Base-by-base conservation (phyloP, 495 filamentous ascomycete species). In the Penicillium coprophilum region DNA sequence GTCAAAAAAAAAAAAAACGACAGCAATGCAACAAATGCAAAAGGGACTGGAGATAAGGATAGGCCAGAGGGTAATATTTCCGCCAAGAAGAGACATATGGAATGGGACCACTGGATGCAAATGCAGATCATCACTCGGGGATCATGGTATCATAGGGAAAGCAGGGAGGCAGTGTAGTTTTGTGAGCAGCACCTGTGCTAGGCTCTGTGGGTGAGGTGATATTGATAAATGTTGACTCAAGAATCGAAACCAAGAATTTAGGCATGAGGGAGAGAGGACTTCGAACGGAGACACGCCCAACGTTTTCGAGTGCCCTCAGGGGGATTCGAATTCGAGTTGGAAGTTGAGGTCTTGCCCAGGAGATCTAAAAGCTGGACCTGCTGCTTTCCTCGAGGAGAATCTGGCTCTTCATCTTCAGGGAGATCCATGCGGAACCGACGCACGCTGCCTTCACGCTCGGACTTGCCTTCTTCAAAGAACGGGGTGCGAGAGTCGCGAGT, bases 351-450 rank as follows among this genome's bases (percentile, higher is more conserved):
- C 21, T 50, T 54, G 24, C 38, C 20, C 27, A 44, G 21, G 17
- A 56, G 53, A 32, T 60, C 56, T 15, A 57, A 39, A 6, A 50
- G 38, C 44, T 59, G 58, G 1, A 34, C 40, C 13, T 59, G 56
- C 4, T 56, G n/a, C 6, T 38, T 38, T 17, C 34, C 34, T 17
- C n/a, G 34, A 38, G 34, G 24, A 11, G 15, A 11, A 41, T 45
- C 39, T 1, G 30, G 49, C 6, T 54, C 50, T 23, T 44, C 20
- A 21, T 74, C 71, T 34, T 77, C 75, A 7, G 73, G 70, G 3
- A 79, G 44, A 68, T 80, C 75, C 73, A 81, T 73, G n/a, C 78
- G 68, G 50, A 78, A 79, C 20, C 78, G 65, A 17, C 78, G 66
- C 28, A 81, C 76, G 21, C 76, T 81, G 0, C 76, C 78, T 52